Conservation (phyloP, 352 stramenopile species). For the Pythium phragmitis region DNA sequence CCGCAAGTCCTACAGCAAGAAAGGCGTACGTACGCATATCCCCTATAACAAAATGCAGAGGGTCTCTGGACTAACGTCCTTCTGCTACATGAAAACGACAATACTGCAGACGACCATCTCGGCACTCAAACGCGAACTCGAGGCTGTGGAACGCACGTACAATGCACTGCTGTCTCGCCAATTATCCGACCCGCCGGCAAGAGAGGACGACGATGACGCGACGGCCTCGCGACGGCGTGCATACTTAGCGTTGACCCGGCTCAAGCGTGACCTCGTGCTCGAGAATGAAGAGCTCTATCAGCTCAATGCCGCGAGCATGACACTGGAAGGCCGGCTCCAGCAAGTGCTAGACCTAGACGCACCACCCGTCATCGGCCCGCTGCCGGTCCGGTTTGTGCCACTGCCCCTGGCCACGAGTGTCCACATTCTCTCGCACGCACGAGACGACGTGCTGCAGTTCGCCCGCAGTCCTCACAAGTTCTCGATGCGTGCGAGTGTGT, state of each 20-base stretch:
- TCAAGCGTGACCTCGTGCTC: conserved; percentile 11
- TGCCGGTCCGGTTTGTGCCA: conserved; percentile 10
- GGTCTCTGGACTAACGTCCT: too few relatives aligned
- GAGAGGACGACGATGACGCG: background rate
- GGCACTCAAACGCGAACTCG: conserved; percentile 11
- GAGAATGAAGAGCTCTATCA: conserved; percentile 20
- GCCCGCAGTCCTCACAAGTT: conserved; percentile 36
- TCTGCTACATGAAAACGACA: too few relatives aligned
- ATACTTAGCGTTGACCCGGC: conserved; percentile 9
- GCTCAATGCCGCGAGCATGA: conserved; percentile 16
- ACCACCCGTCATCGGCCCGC: background rate
- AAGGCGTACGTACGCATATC: conserved; percentile 7
- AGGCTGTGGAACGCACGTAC: conserved; percentile 9
- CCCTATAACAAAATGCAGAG: too few relatives aligned
- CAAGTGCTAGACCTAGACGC: conserved; percentile 18
- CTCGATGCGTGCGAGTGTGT: conserved; percentile 47
- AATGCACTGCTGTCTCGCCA: conserved; percentile 7
- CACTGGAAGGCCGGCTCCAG: conserved; percentile 18
- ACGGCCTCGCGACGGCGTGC: conserved; percentile 1
- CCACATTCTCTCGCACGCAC: background rate
- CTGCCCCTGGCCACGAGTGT: background rate
- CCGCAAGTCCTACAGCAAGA: conserved; percentile 24
- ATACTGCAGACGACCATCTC: conserved; percentile 8
- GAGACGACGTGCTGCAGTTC: conserved; percentile 29
- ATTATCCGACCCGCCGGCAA: background rate